Conservation (phyloP, 2,329 filamentous ascomycete genomes). For the Sphaerostilbella broomeana region DNA sequence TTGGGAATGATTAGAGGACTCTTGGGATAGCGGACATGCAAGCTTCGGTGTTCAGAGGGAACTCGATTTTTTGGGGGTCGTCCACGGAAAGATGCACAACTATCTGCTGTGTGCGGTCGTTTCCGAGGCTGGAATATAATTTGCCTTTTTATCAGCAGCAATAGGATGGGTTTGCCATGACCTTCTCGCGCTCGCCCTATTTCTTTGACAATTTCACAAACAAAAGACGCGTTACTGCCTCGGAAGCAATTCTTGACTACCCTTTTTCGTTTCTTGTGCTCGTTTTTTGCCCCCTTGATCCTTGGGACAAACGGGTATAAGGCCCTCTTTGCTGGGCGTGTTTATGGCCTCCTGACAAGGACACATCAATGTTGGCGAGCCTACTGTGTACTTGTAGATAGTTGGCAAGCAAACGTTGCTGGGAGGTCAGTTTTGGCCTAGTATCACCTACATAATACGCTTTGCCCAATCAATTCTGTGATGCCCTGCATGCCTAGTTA, state of each 20-base stretch:
- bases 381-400: constrained; percentile 19
- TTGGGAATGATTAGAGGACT: constrained; percentile 31
- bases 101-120: constrained; percentile 11
- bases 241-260: constrained; percentile 16
- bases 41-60: constrained; percentile 17
- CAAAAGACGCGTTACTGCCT: constrained; percentile 20
- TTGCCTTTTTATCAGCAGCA: constrained; percentile 22
- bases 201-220: constrained; percentile 14
- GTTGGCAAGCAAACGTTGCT: constrained; percentile 27
- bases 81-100: constrained; percentile 11
- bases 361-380: constrained; percentile 21
- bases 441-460: too few relatives aligned
- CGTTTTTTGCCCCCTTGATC: constrained; percentile 13
- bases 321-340: constrained; percentile 23
- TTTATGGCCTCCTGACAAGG: constrained; percentile 33
- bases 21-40: constrained; percentile 31
- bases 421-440: constrained; percentile 36
- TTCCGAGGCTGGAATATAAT: constrained; percentile 24
- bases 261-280: constrained; percentile 14
- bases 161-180: constrained; percentile 23
- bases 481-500: too few relatives aligned
- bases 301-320: constrained; percentile 1
- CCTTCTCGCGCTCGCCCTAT: constrained; percentile 19
- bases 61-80: constrained; percentile 12
- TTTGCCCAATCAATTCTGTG: too few relatives aligned